Conservation (phyloP, 495 filamentous ascomycete species). For the Barbatosphaeria neglecta region DNA sequence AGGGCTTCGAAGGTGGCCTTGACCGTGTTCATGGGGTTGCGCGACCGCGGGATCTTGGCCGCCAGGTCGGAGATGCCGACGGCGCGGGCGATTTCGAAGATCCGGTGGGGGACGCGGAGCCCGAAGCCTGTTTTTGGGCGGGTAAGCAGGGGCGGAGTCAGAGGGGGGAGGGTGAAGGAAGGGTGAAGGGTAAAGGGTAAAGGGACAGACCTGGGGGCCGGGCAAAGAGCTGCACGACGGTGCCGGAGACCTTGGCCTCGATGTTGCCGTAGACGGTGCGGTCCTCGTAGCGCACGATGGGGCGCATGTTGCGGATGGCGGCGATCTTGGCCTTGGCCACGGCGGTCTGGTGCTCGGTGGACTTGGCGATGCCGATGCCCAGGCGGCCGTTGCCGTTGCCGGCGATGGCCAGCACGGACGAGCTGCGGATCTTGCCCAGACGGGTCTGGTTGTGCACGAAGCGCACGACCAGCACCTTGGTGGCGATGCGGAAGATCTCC, state of each 20-base stretch:
- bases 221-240: slow-evolving; percentile 63
- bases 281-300: slow-evolving; percentile 77
- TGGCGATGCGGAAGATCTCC: slow-evolving; percentile 42
- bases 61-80: slow-evolving; percentile 78
- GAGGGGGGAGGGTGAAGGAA: no score
- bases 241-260: slow-evolving; percentile 71
- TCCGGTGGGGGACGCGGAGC: slow-evolving; percentile 75
- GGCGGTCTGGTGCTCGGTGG: slow-evolving; percentile 55
- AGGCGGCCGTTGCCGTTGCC: slow-evolving; percentile 78
- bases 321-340: slow-evolving; percentile 53
- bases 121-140: slow-evolving; percentile 52
- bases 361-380: slow-evolving; percentile 84
- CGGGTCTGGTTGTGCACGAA: slow-evolving; percentile 85
- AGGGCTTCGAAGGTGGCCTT: slow-evolving; percentile 82
- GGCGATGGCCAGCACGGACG: slow-evolving; percentile 62
- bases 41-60: slow-evolving; percentile 60
- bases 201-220: slow-evolving; percentile 70
- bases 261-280: slow-evolving; percentile 85
- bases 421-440: slow-evolving; percentile 74
- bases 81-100: slow-evolving; percentile 81
- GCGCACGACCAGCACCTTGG: slow-evolving; percentile 59
- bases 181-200: neutral
- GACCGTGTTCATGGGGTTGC: slow-evolving; percentile 93
- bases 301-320: slow-evolving; percentile 78
- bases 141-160: no score